These are phyloP conservation scores for Daldinia childiae DNA, from an alignment of 495 filamentous ascomycete species.

Conservation along the genomic window DNA sequence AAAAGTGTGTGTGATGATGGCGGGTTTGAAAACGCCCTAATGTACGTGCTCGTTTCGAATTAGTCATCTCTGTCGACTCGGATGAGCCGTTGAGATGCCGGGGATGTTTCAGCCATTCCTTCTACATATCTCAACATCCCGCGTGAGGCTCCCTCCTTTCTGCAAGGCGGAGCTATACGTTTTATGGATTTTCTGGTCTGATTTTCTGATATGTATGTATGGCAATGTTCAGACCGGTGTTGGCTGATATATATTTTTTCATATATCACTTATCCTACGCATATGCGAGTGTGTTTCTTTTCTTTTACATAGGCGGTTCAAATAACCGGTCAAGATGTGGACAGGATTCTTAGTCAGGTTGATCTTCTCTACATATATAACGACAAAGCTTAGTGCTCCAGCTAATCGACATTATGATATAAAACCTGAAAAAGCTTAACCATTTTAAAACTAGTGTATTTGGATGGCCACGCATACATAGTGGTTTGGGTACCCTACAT, in stretches of 20 bases:
- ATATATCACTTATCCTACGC: conserved; percentile 22
- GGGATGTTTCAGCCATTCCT: conserved; percentile 43
- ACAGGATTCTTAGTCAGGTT: conserved; percentile 30
- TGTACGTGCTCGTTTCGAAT: conserved; percentile 45
- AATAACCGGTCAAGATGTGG: conserved; percentile 27
- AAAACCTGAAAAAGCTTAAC: conserved; percentile 13
- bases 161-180: conserved; percentile 17
- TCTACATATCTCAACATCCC: conserved; percentile 33
- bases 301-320: conserved; percentile 2
- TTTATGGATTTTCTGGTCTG: conserved; percentile 15
- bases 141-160: conserved; percentile 38
- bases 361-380: conserved; percentile 22
- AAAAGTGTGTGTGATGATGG: conserved; percentile 34
- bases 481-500: neutral
- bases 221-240: conserved; percentile 35
- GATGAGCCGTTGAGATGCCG: conserved; percentile 42
- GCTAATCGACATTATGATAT: conserved; percentile 15
- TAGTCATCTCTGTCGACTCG: conserved; percentile 45
- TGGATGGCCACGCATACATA: conserved; percentile 9
- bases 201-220: conserved; percentile 22
- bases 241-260: conserved; percentile 15
- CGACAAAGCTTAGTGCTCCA: conserved; percentile 27
- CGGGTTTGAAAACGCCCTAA: conserved; percentile 41
- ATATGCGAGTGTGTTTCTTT: conserved; percentile 19
- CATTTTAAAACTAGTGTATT: conserved; percentile 1